Conservation (phyloP, 176 grass and related monocot species). For the Oropetium thomaeum region DNA sequence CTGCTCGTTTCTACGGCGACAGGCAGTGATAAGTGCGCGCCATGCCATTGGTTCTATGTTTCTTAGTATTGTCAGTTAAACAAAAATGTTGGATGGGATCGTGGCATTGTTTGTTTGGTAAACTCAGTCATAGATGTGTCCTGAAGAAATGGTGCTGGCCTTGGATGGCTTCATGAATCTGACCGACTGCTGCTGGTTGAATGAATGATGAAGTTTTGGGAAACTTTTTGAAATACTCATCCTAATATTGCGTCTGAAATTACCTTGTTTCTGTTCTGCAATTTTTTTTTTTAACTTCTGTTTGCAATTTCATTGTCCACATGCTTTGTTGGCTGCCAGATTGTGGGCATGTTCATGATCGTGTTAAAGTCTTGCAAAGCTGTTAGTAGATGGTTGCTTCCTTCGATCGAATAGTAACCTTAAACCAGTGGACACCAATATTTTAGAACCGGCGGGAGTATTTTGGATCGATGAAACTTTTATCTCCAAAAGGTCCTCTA, state of each 20-base stretch:
- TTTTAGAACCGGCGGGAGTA: too few relatives aligned
- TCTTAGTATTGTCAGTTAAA: slow-evolving; percentile 5
- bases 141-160: background rate
- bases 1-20: slow-evolving; percentile 17
- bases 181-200: background rate
- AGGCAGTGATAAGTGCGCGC: slow-evolving; percentile 31
- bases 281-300: too few relatives aligned
- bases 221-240: background rate
- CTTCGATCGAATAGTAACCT: too few relatives aligned
- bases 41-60: slow-evolving; percentile 3
- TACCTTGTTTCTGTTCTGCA: background rate
- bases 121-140: background rate
- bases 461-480: too few relatives aligned
- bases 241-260: background rate
- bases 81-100: background rate
- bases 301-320: too few relatives aligned
- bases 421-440: too few relatives aligned
- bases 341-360: too few relatives aligned
- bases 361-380: too few relatives aligned
- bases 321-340: too few relatives aligned
- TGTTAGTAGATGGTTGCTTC: too few relatives aligned
- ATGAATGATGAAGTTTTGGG: background rate
- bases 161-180: background rate
- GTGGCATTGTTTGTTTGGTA: background rate
- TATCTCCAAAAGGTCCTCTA: too few relatives aligned